Base-by-base conservation (phyloP, 2,329 filamentous ascomycete genomes). In the Fusarium vanettenii region DNA sequence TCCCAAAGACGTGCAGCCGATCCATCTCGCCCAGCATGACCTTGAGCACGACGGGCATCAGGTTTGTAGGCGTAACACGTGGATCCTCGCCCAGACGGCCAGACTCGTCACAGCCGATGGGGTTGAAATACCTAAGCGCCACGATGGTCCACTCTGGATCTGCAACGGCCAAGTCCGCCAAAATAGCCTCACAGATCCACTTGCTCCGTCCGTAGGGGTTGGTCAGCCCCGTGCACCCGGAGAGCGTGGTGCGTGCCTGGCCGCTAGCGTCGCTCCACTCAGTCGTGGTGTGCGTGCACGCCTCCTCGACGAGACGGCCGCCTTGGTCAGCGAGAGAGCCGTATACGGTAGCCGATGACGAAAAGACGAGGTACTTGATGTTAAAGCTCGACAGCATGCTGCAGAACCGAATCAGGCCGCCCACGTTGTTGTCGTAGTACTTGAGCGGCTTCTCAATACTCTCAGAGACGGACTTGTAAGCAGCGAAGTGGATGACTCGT, bases 401-500 rank as follows among this genome's bases (percentile, higher is more conserved):
- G 57, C 91, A 85, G 66, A 93, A 88, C 66, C 90, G 86, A 43
- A 92, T 85, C 10, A 92, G 82, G 2, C 91, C 91, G 76, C 87
- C 88, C 41, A 92, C 89, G 73, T 93, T 93, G 84, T 92, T 93
- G 70, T 86, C 86, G 81, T 92, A 93, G 81, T 93, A 93, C 70
- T 87, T 87, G 66, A 92, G 80, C 2, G 91, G 91, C 33, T 67
- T 67, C 86, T 83, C 25, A 83, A 92, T 92, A 60, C 89, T 92
- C 77, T 93, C 90, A 45, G 87, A 87, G 0, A 92, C 90, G 3
- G 90, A 89, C 79, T 92, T 92, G 84, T 89, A 89, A 4, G 91
- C 91, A n/a, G 91, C 91, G 74, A 93, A 92, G 78, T 93, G 91
- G 66, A 93, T 91, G 27, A 92, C 90, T 2, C 90, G 90, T 41